Percentiles rank a stretch among this genome's conserved stretches.
phyloP scores from a whole-genome alignment of 345 rosid genomes.

The Geranium rotundifolium region DNA sequence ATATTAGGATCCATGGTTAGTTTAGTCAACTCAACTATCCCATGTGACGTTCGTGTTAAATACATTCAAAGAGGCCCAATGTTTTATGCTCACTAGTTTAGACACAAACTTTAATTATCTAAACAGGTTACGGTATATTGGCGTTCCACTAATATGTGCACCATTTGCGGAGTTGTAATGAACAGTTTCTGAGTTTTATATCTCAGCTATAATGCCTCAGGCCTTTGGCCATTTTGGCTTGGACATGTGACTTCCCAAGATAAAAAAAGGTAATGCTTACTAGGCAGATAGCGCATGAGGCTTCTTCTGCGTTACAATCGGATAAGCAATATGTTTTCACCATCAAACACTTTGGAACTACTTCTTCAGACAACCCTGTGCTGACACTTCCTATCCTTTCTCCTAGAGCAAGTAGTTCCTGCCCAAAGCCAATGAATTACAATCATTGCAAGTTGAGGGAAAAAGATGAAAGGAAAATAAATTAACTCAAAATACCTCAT shows the following conservation, averaged over 20 bases:
- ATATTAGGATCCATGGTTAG: too few species aligned
- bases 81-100: neutral
- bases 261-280: slow-evolving; percentile 13
- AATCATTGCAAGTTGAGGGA: neutral
- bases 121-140: neutral
- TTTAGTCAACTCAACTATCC: too few species aligned
- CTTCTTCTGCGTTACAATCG: slow-evolving; percentile 10
- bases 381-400: slow-evolving; percentile 27
- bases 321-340: slow-evolving; percentile 5
- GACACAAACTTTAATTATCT: neutral
- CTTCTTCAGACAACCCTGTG: slow-evolving; percentile 25
- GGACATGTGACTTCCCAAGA: too few species aligned
- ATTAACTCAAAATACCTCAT: slow-evolving; percentile 17
- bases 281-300: slow-evolving; percentile 25
- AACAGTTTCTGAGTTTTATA: neutral
- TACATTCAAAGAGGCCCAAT: neutral
- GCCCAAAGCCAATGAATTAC: neutral
- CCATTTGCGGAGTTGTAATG: too few species aligned
- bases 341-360: slow-evolving; percentile 18
- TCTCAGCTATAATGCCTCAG: neutral
- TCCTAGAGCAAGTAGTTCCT: slow-evolving; percentile 32
- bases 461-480: neutral
- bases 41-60: neutral
- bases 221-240: neutral
- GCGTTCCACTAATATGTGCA: neutral